Percentiles rank a stretch among this genome's conserved stretches.
Evolutionary conservation across 2,329 filamentous ascomycete genomes (phyloP).

Genomic region (Fusarium paranaense): DNA sequence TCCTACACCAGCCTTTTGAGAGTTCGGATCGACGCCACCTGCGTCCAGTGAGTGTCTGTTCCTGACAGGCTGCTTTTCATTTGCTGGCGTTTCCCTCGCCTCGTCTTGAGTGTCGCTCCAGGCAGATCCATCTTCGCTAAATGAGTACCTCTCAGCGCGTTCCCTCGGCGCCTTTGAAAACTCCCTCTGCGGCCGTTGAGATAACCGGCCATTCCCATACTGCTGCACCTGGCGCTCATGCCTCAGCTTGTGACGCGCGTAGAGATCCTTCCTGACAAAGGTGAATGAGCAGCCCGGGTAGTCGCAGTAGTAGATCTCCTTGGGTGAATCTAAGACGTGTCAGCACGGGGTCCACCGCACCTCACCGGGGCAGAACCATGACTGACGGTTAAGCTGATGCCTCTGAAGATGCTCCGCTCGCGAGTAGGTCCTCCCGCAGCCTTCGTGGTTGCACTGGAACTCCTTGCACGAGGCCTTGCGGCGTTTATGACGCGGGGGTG

Average conservation of each 20-base stretch:
- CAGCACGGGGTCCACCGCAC: constrained; percentile 6
- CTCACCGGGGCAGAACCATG: neutral
- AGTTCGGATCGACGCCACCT: constrained; percentile 1
- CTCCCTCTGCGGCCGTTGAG: constrained; percentile 42
- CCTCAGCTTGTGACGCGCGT: constrained; percentile 43
- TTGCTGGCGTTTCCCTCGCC: constrained; percentile 32
- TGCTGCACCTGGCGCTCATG: constrained; percentile 44
- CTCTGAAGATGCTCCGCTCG: constrained; percentile 44
- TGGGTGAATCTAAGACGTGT: constrained; percentile 42
- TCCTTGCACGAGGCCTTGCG: constrained; percentile 47
- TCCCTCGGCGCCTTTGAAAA: constrained; percentile 37
- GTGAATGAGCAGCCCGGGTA: constrained; percentile 46
- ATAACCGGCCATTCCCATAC: constrained; percentile 42
- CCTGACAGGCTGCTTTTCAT: constrained; percentile 18
- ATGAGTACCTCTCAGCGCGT: constrained; percentile 39
- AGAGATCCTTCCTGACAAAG: constrained; percentile 45
- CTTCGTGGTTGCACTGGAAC: constrained; percentile 46
- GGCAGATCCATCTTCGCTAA: constrained; percentile 43
- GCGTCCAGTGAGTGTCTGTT: constrained; percentile 22
- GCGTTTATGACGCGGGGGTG: constrained; percentile 46
- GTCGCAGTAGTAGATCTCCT: constrained; percentile 46
- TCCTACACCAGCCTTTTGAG: constrained; percentile 6
- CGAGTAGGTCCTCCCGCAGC: constrained; percentile 45
- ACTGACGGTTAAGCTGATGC: constrained; percentile 44
- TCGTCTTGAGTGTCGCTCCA: constrained; percentile 47